phyloP scores from a whole-genome alignment of 305 asterid species.

The Solanum hybrid region DNA sequence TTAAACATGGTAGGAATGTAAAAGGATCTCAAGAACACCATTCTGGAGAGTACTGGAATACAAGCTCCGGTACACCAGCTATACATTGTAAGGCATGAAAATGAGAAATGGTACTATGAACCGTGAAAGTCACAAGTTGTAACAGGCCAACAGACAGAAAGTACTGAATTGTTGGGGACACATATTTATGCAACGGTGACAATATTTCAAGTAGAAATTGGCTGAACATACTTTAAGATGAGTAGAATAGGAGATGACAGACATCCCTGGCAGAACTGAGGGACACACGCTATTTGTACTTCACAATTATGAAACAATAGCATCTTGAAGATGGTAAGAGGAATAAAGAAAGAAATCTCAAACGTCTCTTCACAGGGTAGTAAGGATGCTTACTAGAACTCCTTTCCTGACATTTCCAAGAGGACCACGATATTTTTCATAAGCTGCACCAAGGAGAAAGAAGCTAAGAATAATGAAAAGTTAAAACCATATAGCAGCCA shows the following conservation, averaged over 20 bases:
- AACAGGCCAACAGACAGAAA: not conserved
- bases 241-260: not conserved
- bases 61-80: not conserved
- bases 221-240: not conserved
- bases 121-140: not conserved
- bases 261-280: not conserved
- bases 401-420: conserved; percentile 99
- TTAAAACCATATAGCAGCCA: not conserved
- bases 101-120: not conserved
- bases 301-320: conserved; percentile 1
- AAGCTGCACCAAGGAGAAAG: conserved; percentile 44
- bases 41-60: not conserved
- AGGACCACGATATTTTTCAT: conserved; percentile 86
- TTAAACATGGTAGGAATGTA: not conserved
- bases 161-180: not conserved
- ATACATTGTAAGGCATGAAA: not conserved
- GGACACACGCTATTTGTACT: not conserved
- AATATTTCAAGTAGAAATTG: not conserved
- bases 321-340: not conserved
- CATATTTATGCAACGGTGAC: not conserved
- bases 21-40: not conserved
- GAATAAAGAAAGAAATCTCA: not conserved
- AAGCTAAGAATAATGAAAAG: not conserved
- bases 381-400: conserved; percentile 54
- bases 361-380: not conserved